phyloP scores from a whole-genome alignment of 768 basidiomycete species.

The Lyophyllum semitale region DNA sequence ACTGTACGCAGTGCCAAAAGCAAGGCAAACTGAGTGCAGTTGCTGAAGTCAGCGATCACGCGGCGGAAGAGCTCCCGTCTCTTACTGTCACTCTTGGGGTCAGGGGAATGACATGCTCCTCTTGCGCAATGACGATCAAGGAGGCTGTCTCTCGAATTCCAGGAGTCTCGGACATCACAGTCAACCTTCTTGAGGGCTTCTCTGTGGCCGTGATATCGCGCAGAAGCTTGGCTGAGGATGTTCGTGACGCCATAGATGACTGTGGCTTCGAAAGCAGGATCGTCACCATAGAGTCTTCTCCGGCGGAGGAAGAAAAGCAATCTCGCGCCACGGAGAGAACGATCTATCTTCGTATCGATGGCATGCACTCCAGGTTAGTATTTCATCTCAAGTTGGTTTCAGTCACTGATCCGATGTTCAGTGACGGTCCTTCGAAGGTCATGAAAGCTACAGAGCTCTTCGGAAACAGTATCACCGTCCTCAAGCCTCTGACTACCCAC shows the following conservation, averaged over 20 bases:
- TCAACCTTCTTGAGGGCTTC: constrained; percentile 65
- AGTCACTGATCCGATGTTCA: constrained; percentile 22
- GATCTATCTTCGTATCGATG: constrained; percentile 58
- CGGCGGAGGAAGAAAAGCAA: neutral
- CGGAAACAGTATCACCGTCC: constrained; percentile 34
- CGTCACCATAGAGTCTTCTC: constrained; percentile 34
- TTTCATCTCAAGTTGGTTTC: neutral
- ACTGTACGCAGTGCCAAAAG: neutral
- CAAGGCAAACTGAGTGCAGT: neutral
- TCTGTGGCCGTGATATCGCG: constrained; percentile 48
- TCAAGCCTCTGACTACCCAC: constrained; percentile 38
- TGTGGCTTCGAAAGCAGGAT: constrained; percentile 46
- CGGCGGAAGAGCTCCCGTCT: neutral
- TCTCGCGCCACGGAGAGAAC: constrained; percentile 31
- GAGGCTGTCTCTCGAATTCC: constrained; percentile 47
- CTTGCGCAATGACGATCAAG: constrained; percentile 61
- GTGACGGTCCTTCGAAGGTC: constrained; percentile 57
- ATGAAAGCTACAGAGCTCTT: constrained; percentile 39
- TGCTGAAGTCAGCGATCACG: neutral
- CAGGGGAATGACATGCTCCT: constrained; percentile 77
- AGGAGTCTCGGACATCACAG: constrained; percentile 52
- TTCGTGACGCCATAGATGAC: constrained; percentile 46
- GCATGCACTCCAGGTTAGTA: constrained; percentile 65
- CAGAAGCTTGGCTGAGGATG: constrained; percentile 28
- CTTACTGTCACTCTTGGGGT: constrained; percentile 50